phyloP scores from a whole-genome alignment of 768 basidiomycete genomes.

The Mrakia gelida region DNA sequence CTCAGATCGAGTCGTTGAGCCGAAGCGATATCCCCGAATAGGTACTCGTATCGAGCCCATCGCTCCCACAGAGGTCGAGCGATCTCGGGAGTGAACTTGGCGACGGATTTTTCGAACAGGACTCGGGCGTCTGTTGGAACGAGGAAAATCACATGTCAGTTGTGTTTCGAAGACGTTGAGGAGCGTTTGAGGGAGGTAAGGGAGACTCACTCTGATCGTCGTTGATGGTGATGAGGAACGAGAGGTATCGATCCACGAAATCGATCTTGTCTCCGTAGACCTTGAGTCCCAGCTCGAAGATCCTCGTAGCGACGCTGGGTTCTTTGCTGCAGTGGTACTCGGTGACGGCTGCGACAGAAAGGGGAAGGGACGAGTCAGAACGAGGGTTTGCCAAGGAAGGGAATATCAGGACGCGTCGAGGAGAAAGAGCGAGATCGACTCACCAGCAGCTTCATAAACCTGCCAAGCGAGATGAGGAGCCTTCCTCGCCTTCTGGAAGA shows the following conservation, averaged over 20 bases:
- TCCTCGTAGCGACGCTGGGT: conserved; percentile 71
- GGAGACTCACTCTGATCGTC: conserved; percentile 79
- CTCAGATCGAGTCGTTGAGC: conserved; percentile 84
- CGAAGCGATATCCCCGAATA: conserved; percentile 85
- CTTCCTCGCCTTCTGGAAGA: conserved; percentile 79
- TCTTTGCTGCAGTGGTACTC: conserved; percentile 88
- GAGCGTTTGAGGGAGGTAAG: not conserved
- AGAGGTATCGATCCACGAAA: conserved; percentile 81
- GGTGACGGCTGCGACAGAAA: conserved; percentile 63
- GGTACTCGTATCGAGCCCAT: conserved; percentile 93
- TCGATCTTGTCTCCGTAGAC: conserved; percentile 67
- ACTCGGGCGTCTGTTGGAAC: conserved; percentile 76
- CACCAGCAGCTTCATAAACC: conserved; percentile 87
- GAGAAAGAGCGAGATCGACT: conserved; percentile 33
- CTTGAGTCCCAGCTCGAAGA: conserved; percentile 91
- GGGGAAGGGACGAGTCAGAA: not conserved
- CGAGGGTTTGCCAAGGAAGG: too few relatives aligned
- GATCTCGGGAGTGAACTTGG: conserved; percentile 64
- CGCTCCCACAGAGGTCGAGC: conserved; percentile 89
- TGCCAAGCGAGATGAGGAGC: conserved; percentile 64
- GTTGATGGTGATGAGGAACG: conserved; percentile 88
- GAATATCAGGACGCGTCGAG: not conserved
- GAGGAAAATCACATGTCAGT: not conserved
- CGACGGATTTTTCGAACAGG: conserved; percentile 80
- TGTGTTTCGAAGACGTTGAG: not conserved